Evolutionary conservation across 2,329 filamentous ascomycete species (phyloP), one percentile per base, ranked within the genome.

Genomic region (Cladosporium sp.): DNA sequence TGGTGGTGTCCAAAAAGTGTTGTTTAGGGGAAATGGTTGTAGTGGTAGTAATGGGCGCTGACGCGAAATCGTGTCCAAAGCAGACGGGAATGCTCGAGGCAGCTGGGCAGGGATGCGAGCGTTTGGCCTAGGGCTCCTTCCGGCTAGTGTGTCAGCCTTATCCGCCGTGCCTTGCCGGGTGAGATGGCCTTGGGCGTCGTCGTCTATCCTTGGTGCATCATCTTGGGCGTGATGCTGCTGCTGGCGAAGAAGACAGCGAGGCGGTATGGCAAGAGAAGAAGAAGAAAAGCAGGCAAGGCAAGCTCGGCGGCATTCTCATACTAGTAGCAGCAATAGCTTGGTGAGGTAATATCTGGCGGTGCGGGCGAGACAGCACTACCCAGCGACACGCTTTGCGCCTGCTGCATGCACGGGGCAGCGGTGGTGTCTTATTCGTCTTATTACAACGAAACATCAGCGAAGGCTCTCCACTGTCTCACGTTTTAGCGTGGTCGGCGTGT

Each of bases 401-500:
- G 58, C 38, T 60, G 59, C 36, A 47, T 44, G 57, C 57, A 41
- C 24, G 57, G 26, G 12, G 51, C 59, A 30, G 59, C 18, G 8
- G 32, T 47, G n/a, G 41, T 61, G 59, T 61, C 59, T 55, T 61
- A 52, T 61, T 52, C 49, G 59, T 61, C 59, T 55, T 61, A 61
- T 61, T 61, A 61, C 59, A 26, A 49, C 59, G 41, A 61, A 49
- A 61, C 59, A 41, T 41, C 57, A 7, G 24, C 34, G 52, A 59
- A 36, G 30, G 36, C 57, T 59, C 57, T 44, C 57, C 57, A 59
- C 57, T 44, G 57, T 59, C 26, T 44, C 57, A 59, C 24, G 57
- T 24, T 11, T 24, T 59, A 59, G 57, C 57, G 57, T 59, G 57
- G 28, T 30, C 28, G 28, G 28, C 28, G 28, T 30, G 28, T 30